These are phyloP conservation scores for Phanerochaete sordida DNA, from an alignment of 768 basidiomycete species.

Conservation along the genomic window DNA sequence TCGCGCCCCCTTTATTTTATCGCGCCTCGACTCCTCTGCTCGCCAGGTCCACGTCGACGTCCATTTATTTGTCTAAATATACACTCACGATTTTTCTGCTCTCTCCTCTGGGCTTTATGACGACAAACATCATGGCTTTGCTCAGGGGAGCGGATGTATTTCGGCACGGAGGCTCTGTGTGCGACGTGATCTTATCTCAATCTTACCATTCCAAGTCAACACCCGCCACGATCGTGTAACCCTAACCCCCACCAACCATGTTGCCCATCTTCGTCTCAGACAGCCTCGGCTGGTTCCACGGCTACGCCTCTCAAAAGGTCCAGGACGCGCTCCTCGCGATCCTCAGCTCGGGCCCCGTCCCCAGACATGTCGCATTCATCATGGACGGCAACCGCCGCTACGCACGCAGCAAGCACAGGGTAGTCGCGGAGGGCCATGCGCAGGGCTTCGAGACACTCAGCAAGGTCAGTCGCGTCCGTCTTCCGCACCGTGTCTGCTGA, in stretches of 20 bases:
- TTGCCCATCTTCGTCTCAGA: not conserved
- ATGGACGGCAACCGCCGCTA: slow-evolving; percentile 98
- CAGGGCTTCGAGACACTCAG: slow-evolving; percentile 81
- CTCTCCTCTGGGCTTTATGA: too few relatives aligned
- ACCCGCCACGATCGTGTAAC: not conserved
- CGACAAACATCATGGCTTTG: too few relatives aligned
- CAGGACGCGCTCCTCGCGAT: slow-evolving; percentile 56
- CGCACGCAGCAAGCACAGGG: slow-evolving; percentile 64
- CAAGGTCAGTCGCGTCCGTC: slow-evolving; percentile 48
- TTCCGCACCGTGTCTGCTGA: not conserved
- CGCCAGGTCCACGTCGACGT: too few relatives aligned
- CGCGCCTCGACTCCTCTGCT: too few relatives aligned
- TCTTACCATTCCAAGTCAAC: not conserved
- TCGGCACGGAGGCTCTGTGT: too few relatives aligned
- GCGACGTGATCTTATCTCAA: not conserved
- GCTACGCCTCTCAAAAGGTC: slow-evolving; percentile 19
- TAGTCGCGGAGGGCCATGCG: slow-evolving; percentile 75
- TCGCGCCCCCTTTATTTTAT: too few relatives aligned
- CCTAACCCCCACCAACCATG: not conserved
- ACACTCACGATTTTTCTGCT: too few relatives aligned
- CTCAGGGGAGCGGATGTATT: too few relatives aligned
- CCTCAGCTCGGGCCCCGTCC: slow-evolving; percentile 81
- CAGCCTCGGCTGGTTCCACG: slow-evolving; percentile 15
- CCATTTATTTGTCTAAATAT: too few relatives aligned
- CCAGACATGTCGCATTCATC: slow-evolving; percentile 87